Base-by-base conservation (phyloP, 441 rosid species). In the Macaranga tanarius region DNA sequence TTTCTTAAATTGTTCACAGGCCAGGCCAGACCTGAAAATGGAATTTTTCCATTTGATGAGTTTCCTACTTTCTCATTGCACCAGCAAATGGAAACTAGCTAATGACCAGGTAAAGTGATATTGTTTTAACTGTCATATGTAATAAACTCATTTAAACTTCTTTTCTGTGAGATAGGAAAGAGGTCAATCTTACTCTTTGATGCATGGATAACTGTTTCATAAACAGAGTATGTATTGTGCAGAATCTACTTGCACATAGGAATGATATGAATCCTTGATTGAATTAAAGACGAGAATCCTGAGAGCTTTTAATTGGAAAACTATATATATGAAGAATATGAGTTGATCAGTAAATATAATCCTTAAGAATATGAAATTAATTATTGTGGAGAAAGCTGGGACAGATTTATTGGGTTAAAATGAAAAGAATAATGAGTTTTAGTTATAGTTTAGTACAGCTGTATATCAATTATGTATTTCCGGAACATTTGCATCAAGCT, bases 1-100 rank as follows among this genome's bases (percentile, higher is more conserved):
- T 76, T 58, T 26, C 60, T 16, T 68, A 47, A 71, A 73, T 71
- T 69, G 45, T 68, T 76, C 45, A 48, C 87, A 91, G 93, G 93
- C 92, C 50, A 86, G 87, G 89, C 87, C 88, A 11, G 96, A 89
- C 76, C 80, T 87, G 80, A 91, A 82, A 78, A 87, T 86, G 96
- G 96, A 91, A 80, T 81, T 89, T 77, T 91, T 91, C 76, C 96
- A 89, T 78, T 76, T 91, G 78, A 87, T 83, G 89, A 85, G 92
- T 78, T 91, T 91, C 78, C 89, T 89, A 72, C 92, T 89, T 62
- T 89, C 96, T 79, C 87, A 89, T 79, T 89, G 96, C 86, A 80
- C 85, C 52, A 77, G 80, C 92, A 88, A 87, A 76, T 90, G 96
- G 93, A 89, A 85, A 80, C 81, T 75, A 60, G 86, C 88, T 65